Conservation (phyloP, 2,329 filamentous ascomycete genomes). For the Ophidiomyces ophidiicola region DNA sequence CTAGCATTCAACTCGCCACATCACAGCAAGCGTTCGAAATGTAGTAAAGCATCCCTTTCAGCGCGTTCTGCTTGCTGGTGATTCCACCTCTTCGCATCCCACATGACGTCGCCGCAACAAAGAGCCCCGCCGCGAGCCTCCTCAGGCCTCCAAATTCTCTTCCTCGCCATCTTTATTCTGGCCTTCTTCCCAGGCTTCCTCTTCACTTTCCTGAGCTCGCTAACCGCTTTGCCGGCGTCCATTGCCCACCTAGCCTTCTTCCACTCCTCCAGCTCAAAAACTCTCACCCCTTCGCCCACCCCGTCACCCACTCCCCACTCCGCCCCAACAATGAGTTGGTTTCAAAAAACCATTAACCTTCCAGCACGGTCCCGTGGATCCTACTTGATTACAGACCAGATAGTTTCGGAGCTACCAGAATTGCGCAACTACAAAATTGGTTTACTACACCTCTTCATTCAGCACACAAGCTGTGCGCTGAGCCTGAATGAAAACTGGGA, state of each 20-base stretch:
- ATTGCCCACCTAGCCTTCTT: constrained; percentile 20
- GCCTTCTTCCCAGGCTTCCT: constrained; percentile 39
- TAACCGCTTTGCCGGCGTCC: constrained; percentile 10
- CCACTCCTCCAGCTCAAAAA: constrained; percentile 25
- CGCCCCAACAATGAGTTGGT: constrained; percentile 41
- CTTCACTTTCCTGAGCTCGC: constrained; percentile 10
- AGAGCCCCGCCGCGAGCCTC: constrained; percentile 14
- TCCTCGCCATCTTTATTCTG: constrained; percentile 39
- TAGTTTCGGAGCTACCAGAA: constrained; percentile 62
- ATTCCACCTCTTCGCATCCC: background rate
- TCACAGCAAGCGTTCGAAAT: too few relatives aligned
- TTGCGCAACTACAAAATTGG: constrained; percentile 73
- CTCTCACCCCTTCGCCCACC: constrained; percentile 23
- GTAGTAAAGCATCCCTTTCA: background rate
- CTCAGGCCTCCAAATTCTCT: constrained; percentile 26
- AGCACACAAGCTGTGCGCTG: constrained; percentile 87
- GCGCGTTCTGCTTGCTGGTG: background rate
- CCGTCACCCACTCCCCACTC: constrained; percentile 18
- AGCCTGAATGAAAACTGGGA: constrained; percentile 90
- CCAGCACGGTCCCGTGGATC: constrained; percentile 66
- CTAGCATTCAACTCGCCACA: too few relatives aligned
- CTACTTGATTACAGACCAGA: constrained; percentile 75
- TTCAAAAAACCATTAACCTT: constrained; percentile 73
- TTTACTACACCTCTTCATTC: constrained; percentile 77
- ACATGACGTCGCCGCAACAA: constrained; percentile 12